Percentiles rank a stretch among this genome's conserved stretches.
Evolutionary conservation across 2,329 filamentous ascomycete genomes (phyloP).

Genomic region (Fusarium protoensiforme): DNA sequence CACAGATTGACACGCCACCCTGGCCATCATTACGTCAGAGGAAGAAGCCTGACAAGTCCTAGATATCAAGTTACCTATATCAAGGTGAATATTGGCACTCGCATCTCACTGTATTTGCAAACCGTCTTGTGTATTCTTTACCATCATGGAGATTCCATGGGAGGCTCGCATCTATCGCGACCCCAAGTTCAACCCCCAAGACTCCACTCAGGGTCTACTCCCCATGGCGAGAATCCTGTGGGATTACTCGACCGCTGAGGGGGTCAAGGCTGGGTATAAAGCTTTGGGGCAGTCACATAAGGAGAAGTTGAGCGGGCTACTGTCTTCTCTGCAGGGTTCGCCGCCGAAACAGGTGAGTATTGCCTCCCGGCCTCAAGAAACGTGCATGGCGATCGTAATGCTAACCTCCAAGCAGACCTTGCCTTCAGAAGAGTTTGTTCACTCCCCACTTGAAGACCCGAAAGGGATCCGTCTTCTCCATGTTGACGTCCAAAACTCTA

Average conservation of each 20-base stretch:
- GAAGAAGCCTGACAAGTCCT: background rate
- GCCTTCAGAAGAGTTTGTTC: background rate
- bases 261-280: slow-evolving; percentile 13
- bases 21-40: slow-evolving; percentile 2
- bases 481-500: background rate
- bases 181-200: slow-evolving; percentile 7
- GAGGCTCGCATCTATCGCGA: slow-evolving; percentile 8
- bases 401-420: background rate
- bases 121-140: background rate
- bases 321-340: background rate
- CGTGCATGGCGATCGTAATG: rapidly evolving
- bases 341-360: background rate
- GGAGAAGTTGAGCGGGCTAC: background rate
- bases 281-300: background rate
- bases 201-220: background rate
- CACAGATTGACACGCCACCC: background rate
- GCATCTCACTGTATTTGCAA: background rate
- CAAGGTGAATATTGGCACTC: background rate
- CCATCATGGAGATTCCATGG: slow-evolving; percentile 12
- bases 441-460: background rate
- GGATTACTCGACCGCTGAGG: slow-evolving; percentile 20
- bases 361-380: too few species aligned
- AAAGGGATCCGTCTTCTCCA: background rate
- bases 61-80: too few species aligned
- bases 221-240: background rate